Conservation (phyloP, 1,284 basidiomycete genomes). For the Irpex rosettiformis region DNA sequence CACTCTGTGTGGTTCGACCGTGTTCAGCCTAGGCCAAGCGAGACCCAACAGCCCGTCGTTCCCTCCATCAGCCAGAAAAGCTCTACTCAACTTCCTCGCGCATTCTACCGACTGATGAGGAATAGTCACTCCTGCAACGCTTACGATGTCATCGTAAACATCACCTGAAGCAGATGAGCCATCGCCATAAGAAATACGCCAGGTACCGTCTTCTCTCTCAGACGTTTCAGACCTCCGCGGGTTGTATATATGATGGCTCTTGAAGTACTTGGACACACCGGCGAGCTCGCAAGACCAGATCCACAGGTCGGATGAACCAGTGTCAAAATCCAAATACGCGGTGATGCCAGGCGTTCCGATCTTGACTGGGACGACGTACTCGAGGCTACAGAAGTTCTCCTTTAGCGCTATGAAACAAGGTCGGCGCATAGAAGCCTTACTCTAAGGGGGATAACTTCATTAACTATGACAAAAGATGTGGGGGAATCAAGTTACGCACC, state of each 20-base stretch:
- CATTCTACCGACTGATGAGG: conserved; percentile 34
- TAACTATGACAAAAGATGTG: neutral
- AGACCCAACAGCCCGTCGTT: conserved; percentile 35
- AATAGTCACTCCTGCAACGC: conserved; percentile 31
- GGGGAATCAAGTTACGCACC: conserved; percentile 20
- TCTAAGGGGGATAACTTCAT: conserved; percentile 6
- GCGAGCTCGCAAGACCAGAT: conserved; percentile 31
- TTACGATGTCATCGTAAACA: conserved; percentile 32
- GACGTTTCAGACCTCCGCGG: conserved; percentile 32
- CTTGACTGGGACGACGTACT: conserved; percentile 37
- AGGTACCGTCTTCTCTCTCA: conserved; percentile 27
- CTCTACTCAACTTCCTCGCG: conserved; percentile 31
- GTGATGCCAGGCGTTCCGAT: conserved; percentile 37
- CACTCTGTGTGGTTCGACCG: conserved; percentile 29
- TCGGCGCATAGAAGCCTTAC: conserved; percentile 7
- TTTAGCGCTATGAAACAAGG: neutral
- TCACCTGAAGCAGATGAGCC: conserved; percentile 35
- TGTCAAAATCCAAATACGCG: conserved; percentile 37
- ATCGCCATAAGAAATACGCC: conserved; percentile 40
- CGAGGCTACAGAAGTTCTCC: conserved; percentile 20
- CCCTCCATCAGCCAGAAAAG: conserved; percentile 33
- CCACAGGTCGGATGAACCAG: conserved; percentile 36
- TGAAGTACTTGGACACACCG: conserved; percentile 20
- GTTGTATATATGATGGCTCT: conserved; percentile 31
- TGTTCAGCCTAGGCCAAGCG: conserved; percentile 35